These are phyloP conservation scores for Monosporozyma yasuniensis DNA, from an alignment of 805 yeast genomes.

Conservation along the genomic window DNA sequence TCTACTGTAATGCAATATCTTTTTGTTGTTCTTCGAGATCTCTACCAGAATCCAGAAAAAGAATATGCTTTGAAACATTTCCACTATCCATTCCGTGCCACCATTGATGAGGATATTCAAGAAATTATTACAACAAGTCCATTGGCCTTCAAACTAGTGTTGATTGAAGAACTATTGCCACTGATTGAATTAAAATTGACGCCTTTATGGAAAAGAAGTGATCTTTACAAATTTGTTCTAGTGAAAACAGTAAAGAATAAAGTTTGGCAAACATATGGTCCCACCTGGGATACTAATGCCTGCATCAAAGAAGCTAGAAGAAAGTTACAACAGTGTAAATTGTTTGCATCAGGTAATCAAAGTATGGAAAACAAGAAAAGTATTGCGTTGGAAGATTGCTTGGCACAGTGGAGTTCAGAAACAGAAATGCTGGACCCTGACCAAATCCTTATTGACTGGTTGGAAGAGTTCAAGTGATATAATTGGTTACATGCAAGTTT, in stretches of 20 bases:
- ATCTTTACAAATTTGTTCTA: slow-evolving; percentile 19
- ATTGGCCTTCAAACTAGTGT: slow-evolving; percentile 11
- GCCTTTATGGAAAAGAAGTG: slow-evolving; percentile 22
- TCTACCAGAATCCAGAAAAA: slow-evolving; percentile 15
- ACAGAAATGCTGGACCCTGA: slow-evolving; percentile 11
- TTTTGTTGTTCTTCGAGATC: slow-evolving; percentile 20
- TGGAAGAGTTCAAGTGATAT: slow-evolving; percentile 12
- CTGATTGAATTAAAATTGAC: slow-evolving; percentile 18
- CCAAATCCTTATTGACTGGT: slow-evolving; percentile 18
- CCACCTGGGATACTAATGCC: not conserved
- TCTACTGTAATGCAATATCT: slow-evolving; percentile 28
- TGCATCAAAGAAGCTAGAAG: not conserved
- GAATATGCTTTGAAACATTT: slow-evolving; percentile 6
- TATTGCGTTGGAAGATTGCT: slow-evolving; percentile 14
- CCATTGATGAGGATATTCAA: slow-evolving; percentile 12
- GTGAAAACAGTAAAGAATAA: slow-evolving; percentile 19
- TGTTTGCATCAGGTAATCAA: slow-evolving; percentile 13
- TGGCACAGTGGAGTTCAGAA: slow-evolving; percentile 14
- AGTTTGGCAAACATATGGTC: slow-evolving; percentile 15
- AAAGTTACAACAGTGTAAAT: slow-evolving; percentile 5
- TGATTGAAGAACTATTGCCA: slow-evolving; percentile 21
- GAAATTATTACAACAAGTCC: slow-evolving; percentile 14
- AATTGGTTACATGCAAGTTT: not conserved
- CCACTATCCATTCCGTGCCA: not conserved
- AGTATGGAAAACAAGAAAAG: slow-evolving; percentile 8